A percentile compares a stretch with the other conserved stretches of the same genome.
phyloP scores from a whole-genome alignment of 768 basidiomycete species.

The Hortiboletus flavorubellus region DNA sequence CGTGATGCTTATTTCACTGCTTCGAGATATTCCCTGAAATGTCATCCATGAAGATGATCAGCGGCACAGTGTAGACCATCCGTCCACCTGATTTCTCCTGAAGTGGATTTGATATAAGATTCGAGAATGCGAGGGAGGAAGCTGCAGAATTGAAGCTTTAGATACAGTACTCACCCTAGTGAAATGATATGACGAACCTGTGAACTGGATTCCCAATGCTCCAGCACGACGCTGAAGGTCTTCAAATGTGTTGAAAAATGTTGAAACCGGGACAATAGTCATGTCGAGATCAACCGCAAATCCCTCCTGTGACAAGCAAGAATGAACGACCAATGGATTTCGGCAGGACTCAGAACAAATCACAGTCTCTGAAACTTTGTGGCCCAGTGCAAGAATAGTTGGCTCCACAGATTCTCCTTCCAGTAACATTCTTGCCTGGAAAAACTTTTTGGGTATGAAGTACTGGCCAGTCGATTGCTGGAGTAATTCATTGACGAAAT shows the following conservation, averaged over 20 bases:
- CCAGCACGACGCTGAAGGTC: not conserved
- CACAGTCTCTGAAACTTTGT: not conserved
- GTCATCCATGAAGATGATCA: conserved; percentile 35
- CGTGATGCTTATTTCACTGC: conserved; percentile 37
- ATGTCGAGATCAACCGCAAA: conserved; percentile 2
- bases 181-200: not conserved
- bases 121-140: not conserved
- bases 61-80: conserved; percentile 18
- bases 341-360: not conserved
- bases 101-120: conserved; percentile 21
- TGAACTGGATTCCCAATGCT: not conserved
- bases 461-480: not conserved
- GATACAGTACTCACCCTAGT: too few species aligned
- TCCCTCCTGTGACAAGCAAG: conserved; percentile 1
- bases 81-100: conserved; percentile 12
- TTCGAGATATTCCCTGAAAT: conserved; percentile 34
- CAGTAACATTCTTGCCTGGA: not conserved
- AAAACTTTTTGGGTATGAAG: conserved; percentile 13
- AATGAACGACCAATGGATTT: not conserved
- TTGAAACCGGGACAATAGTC: conserved; percentile 2
- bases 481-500: conserved; percentile 25
- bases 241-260: conserved; percentile 5
- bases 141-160: not conserved
- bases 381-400: not conserved
- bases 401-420: not conserved